Conservation (phyloP, 257 asterid genomes). For the Echites panduratus region DNA sequence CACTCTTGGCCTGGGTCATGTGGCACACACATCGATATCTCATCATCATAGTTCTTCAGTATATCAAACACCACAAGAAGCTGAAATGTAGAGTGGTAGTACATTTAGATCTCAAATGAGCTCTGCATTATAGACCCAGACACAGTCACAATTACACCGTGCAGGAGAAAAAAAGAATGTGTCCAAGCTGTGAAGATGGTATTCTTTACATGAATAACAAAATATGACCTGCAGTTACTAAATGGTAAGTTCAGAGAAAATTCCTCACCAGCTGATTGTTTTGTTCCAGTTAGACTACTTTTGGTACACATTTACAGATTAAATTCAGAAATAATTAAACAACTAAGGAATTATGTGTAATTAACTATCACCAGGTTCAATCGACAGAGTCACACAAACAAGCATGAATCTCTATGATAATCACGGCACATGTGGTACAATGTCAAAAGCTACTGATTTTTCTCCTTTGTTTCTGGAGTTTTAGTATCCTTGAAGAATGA, state of each 20-base stretch:
- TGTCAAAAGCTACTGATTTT: background rate
- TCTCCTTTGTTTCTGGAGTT: background rate
- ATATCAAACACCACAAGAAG: background rate
- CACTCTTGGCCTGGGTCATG: background rate
- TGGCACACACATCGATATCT: conserved; percentile 13
- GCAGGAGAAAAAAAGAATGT: background rate
- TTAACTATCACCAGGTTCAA: background rate
- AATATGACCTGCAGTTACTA: background rate
- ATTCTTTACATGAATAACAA: background rate
- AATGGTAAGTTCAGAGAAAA: background rate
- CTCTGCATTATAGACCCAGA: background rate
- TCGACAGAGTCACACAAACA: background rate
- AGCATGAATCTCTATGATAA: background rate
- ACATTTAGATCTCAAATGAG: no score
- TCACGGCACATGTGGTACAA: background rate
- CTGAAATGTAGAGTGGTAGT: background rate
- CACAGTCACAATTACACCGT: background rate
- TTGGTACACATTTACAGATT: background rate
- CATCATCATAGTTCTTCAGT: background rate
- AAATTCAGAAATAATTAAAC: background rate
- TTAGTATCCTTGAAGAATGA: background rate
- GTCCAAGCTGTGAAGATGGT: background rate
- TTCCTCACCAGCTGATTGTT: background rate
- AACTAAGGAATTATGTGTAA: background rate
- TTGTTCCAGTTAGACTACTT: background rate